Percentiles rank a stretch among this genome's conserved stretches.
phyloP scores from a whole-genome alignment of 2,329 filamentous ascomycete genomes.

The Trichoderma atroviride region DNA sequence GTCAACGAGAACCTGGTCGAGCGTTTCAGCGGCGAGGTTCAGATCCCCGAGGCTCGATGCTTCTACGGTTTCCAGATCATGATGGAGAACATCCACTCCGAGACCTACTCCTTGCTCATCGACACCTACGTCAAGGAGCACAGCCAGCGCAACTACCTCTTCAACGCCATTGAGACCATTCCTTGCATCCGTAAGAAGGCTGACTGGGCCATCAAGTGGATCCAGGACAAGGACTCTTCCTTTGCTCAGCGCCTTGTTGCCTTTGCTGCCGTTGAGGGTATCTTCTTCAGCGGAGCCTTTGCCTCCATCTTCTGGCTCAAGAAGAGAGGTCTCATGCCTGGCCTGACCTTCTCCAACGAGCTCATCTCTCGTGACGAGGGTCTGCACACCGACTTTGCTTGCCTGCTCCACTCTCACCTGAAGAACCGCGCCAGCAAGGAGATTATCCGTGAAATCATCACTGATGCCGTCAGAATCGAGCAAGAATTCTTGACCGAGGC shows the following conservation, averaged over 20 bases:
- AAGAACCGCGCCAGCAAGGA: slow-evolving; percentile 86
- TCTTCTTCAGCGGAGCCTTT: slow-evolving; percentile 99
- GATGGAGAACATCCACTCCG: slow-evolving; percentile 99
- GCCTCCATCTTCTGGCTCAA: slow-evolving; percentile 99
- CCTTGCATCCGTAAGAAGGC: slow-evolving; percentile 98
- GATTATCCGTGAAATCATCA: slow-evolving; percentile 83
- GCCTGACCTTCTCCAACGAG: slow-evolving; percentile 98
- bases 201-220: slow-evolving; percentile 96
- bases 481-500: slow-evolving; percentile 98
- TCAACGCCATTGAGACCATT: slow-evolving; percentile 99
- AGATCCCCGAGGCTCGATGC: slow-evolving; percentile 96
- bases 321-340: slow-evolving; percentile 99
- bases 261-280: slow-evolving; percentile 97
- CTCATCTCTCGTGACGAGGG: slow-evolving; percentile 99
- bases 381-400: slow-evolving; percentile 98
- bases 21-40: slow-evolving; percentile 95
- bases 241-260: slow-evolving; percentile 95
- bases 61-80: slow-evolving; percentile 99
- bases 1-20: slow-evolving; percentile 99
- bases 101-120: slow-evolving; percentile 98
- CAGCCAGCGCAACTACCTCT: slow-evolving; percentile 88
- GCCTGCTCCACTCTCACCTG: slow-evolving; percentile 94
- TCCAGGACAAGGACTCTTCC: slow-evolving; percentile 87
- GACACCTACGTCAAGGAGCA: slow-evolving; percentile 99
- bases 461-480: slow-evolving; percentile 91